These are phyloP conservation scores for Venturia aucupariae DNA, from an alignment of 2,329 filamentous ascomycete species.

Conservation along the genomic window DNA sequence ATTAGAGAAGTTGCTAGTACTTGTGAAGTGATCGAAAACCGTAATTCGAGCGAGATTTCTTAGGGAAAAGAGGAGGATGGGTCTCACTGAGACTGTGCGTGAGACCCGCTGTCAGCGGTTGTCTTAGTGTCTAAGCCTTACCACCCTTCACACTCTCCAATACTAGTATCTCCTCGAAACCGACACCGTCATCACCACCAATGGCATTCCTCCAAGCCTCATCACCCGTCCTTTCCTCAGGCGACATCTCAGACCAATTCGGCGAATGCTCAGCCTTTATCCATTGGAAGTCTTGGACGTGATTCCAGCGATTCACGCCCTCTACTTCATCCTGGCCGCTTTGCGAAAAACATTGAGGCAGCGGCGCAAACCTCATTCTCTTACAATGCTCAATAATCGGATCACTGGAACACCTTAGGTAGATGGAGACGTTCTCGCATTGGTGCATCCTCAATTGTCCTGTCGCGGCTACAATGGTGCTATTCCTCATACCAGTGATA, in stretches of 20 bases:
- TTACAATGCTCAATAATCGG: constrained; percentile 91
- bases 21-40: too few relatives aligned
- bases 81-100: too few relatives aligned
- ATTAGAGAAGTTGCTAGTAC: too few relatives aligned
- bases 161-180: background rate
- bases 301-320: constrained; percentile 50
- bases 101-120: too few relatives aligned
- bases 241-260: constrained; percentile 68
- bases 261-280: constrained; percentile 77
- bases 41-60: too few relatives aligned
- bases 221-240: constrained; percentile 38
- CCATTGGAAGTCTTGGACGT: constrained; percentile 98
- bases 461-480: constrained; percentile 60
- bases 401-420: constrained; percentile 69
- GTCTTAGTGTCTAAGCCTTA: too few relatives aligned
- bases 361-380: constrained; percentile 66
- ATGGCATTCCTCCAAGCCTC: constrained; percentile 5
- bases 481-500: constrained; percentile 64
- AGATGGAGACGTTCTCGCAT: constrained; percentile 70
- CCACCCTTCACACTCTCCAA: background rate
- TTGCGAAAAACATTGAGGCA: constrained; percentile 47
- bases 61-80: too few relatives aligned
- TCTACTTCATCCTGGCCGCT: background rate
- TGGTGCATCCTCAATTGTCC: constrained; percentile 93
- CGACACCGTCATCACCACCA: background rate